Evolutionary conservation across 441 rosid genomes (phyloP).

Genomic region (Theobroma grandiflorum): DNA sequence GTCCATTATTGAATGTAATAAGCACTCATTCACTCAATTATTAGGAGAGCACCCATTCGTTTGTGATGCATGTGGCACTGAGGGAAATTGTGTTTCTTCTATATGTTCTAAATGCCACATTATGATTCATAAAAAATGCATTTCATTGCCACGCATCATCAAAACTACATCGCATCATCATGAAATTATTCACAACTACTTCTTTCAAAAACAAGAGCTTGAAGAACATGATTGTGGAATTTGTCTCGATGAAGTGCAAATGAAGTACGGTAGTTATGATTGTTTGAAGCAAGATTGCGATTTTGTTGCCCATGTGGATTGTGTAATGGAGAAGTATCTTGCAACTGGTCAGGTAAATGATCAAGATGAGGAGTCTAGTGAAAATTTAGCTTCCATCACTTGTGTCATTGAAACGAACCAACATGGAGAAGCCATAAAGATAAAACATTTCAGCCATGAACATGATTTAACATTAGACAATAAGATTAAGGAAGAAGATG

Average conservation of each 20-base stretch:
- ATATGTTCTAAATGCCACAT: slow-evolving; percentile 9
- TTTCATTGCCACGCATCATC: slow-evolving; percentile 21
- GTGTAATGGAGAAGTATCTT: no score
- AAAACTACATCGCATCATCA: slow-evolving; percentile 30
- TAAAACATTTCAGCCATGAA: no score
- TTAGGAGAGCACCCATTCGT: background rate
- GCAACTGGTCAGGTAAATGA: no score
- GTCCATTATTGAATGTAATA: background rate
- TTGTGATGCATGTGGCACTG: slow-evolving; percentile 23
- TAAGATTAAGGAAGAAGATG: no score
- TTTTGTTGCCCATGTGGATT: background rate
- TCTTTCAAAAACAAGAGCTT: background rate
- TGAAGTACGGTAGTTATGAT: no score
- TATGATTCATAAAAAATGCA: slow-evolving; percentile 23
- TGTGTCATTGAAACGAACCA: no score
- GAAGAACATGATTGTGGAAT: background rate
- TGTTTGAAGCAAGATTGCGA: no score
- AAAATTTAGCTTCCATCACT: no score
- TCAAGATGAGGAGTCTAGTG: no score
- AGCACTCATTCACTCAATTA: slow-evolving; percentile 18
- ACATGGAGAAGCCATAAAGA: no score
- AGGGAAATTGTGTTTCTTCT: background rate
- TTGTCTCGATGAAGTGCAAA: background rate
- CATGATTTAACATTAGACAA: no score
- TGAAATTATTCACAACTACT: background rate